Evolutionary conservation across 345 rosid species (phyloP).

Genomic region (Eucalyptus erythrocorys): DNA sequence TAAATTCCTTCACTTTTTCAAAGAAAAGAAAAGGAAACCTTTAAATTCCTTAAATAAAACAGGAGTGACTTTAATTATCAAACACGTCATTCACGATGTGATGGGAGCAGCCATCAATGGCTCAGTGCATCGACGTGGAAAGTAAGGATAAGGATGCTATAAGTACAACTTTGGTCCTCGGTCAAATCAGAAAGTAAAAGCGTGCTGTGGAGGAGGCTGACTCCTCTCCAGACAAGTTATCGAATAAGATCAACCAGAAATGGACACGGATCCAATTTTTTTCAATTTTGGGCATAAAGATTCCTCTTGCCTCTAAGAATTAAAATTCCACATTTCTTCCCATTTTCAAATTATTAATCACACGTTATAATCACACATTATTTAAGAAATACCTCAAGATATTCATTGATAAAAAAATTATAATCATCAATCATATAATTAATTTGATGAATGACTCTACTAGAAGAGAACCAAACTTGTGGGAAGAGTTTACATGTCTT

Average conservation of each 20-base stretch:
- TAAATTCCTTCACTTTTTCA: too few relatives aligned
- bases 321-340: not conserved
- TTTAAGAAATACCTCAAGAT: too few relatives aligned
- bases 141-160: not conserved
- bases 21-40: not conserved
- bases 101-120: not conserved
- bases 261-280: not conserved
- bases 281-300: not conserved
- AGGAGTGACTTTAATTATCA: not conserved
- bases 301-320: not conserved
- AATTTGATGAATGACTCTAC: rapidly evolving
- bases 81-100: not conserved
- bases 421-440: not conserved
- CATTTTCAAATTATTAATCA: not conserved
- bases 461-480: rapidly evolving
- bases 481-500: not conserved
- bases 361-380: not conserved
- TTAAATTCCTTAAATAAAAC: not conserved
- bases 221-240: not conserved
- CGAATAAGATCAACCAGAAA: not conserved
- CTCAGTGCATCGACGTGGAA: not conserved
- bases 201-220: not conserved
- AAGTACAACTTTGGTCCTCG: not conserved
- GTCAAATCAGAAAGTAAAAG: not conserved
- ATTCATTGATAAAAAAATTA: too few relatives aligned